Percentiles rank a stretch among this genome's conserved stretches.
These are phyloP conservation scores for Dioszegia aurantiaca DNA, from an alignment of 768 basidiomycete species.

Conservation along the genomic window DNA sequence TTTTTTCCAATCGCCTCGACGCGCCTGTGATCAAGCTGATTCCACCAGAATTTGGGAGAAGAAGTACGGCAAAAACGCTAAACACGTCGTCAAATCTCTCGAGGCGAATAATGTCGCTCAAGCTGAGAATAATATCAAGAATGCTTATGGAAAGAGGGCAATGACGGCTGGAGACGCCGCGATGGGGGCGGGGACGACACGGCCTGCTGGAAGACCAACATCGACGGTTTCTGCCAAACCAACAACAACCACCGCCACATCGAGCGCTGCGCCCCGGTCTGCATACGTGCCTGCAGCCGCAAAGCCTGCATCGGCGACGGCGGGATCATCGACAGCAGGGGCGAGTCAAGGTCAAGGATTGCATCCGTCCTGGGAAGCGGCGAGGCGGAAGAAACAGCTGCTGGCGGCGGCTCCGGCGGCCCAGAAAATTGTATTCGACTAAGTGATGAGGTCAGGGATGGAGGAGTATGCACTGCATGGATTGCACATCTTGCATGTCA, in stretches of 20 bases:
- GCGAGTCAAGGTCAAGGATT: constrained; percentile 55
- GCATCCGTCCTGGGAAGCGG: constrained; percentile 98
- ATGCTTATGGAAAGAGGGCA: constrained; percentile 13
- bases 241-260: no score
- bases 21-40: no score
- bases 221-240: constrained; percentile 13
- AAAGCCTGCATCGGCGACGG: background rate
- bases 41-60: constrained; percentile 88
- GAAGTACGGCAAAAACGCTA: constrained; percentile 85
- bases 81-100: constrained; percentile 72
- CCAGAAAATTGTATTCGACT: constrained; percentile 71
- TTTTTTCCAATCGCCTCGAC: background rate
- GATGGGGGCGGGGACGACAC: background rate
- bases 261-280: no score
- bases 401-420: constrained; percentile 65
- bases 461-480: no score
- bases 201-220: background rate
- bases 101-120: constrained; percentile 36
- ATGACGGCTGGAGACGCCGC: background rate
- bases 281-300: constrained; percentile 8
- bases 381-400: constrained; percentile 60
- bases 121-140: constrained; percentile 7
- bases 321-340: background rate
- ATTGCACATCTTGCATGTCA: no score
- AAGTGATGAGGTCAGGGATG: no score